Base-by-base conservation (phyloP, 2,329 filamentous ascomycete genomes). In the Thermomyces lanuginosus region DNA sequence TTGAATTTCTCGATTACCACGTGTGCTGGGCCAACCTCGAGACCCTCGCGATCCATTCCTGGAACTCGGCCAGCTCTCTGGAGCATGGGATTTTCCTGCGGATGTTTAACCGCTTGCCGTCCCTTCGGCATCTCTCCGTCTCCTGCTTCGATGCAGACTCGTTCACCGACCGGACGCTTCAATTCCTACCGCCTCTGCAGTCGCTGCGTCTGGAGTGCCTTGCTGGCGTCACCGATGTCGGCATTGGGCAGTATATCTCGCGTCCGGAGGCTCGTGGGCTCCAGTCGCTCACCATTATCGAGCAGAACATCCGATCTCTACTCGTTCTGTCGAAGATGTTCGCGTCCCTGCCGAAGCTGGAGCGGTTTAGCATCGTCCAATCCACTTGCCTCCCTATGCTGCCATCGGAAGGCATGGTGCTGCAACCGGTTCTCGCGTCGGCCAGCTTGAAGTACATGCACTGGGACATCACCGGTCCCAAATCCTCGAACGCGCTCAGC, bases 201-300 rank as follows among this genome's bases (percentile, higher is more conserved):
- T 67, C 63, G 0, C 50, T 72, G 8, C 58, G 68, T 3, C 53
- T 73, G 16, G 65, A 72, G 36, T 56, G 60, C 25, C 51, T 72
- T 6, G 53, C 53, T 6, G 69, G 68, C 2, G 42, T 73, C 22
- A 68, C 63, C 2, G 67, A 70, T 32, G 52, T 56, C 22, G 68
- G 68, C 7, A 47, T 73, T 16, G 51, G 58, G 6, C 59, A 61
- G 19, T 66, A 67, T 34, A 51, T 58, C 4, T 55, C 54, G 8
- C 62, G 60, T 4, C 48, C 53, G 3, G 52, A 58, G 21, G 59
- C 62, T 6, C 43, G 35, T 2, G 50, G 51, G 1, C 45, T 72
- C 5, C 48, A 58, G 30, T 56, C 48, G 1, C 45, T 73, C 18
- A 53, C 55, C 9, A 43, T 73, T 8, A 53, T 72, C 24, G 57